Evolutionary conservation across 2,329 filamentous ascomycete species (phyloP), one percentile per base, ranked within the genome.

Genomic region (Dactylellina leptospora): DNA sequence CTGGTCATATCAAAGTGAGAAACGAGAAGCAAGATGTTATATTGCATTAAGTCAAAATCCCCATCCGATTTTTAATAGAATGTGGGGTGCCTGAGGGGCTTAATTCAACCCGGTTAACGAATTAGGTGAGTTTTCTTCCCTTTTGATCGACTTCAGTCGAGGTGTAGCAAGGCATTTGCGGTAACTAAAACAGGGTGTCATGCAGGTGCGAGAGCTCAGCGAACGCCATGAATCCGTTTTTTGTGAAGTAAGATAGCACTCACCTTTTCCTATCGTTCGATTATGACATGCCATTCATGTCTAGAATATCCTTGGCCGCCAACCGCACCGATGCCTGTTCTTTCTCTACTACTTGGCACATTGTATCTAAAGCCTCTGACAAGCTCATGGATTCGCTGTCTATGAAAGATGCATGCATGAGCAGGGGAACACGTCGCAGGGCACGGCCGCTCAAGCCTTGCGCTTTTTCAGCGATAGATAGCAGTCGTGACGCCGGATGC

Each of bases 351-450:
- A 59, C 66, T 58, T 38, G 58, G 27, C 66, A 47, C 66, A 71
- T 63, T 13, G 51, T 51, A 20, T 63, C 51, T 20, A 71, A 59
- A 44, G 66, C 58, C 42, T 55, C 55, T 6, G 51, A 58, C 58
- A 71, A 50, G 44, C 45, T 63, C 44, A 71, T 53, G 58, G 44
- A 63, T 40, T 58, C 66, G 18, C 59, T 56, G 27, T 63, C 59
- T 9, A 36, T 13, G 53, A 50, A 58, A 51, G 51, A 47, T 16
- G 75, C 76, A 75, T 76, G 76, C 75, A 77, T 76, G 25, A 76
- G 51, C 45, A 77, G 55, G 16, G 75, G 75, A 40, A 76, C n/a
- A 36, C 74, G 76, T 48, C 74, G 74, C 8, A 76, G 48, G 22
- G 66, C 73, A 44, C 76, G 64, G 45, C 75, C 76, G 27, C 74